Base-by-base conservation (phyloP, 2,329 filamentous ascomycete genomes). In the Xylariaceae sp. region DNA sequence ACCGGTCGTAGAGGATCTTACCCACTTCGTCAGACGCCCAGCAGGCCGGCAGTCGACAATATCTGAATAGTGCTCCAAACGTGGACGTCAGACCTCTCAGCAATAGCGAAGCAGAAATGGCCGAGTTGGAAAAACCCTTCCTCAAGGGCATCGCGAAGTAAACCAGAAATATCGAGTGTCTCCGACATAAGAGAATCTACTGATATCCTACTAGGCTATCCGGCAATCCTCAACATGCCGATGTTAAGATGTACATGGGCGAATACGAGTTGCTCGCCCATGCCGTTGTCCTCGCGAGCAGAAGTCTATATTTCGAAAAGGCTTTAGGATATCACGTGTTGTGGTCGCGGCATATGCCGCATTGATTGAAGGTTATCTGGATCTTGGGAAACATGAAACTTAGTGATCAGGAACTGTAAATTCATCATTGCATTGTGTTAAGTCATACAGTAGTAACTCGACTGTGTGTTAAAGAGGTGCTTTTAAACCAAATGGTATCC, bases 1-100 rank as follows among this genome's bases (percentile, higher is more conserved):
- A 99, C 2, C 83, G 79, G 59, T 91, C 85, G 61, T 86, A 89
- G 56, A 97, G 72, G 14, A 83, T 86, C 45, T 75, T 77, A 56
- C 85, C 86, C 18, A 97, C 88, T 59, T 96, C 91, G 38, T 80
- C 75, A 11, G 91, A 96, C 94, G n/a, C n/a, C n/a, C n/a, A n/a
- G n/a, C n/a, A n/a, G n/a, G n/a, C n/a, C n/a, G n/a, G n/a, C n/a
- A n/a, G n/a, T n/a, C n/a, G n/a, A n/a, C n/a, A n/a, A n/a, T n/a
- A n/a, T n/a, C n/a, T n/a, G n/a, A n/a, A n/a, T n/a, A n/a, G n/a
- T n/a, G n/a, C n/a, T n/a, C n/a, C n/a, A n/a, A n/a, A n/a, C n/a
- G n/a, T n/a, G n/a, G n/a, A n/a, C n/a, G n/a, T n/a, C n/a, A n/a
- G n/a, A n/a, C n/a, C n/a, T n/a, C n/a, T n/a, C n/a, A n/a, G n/a